Evolutionary conservation across 352 stramenopile genomes (phyloP), one percentile per base, ranked within the genome.

Genomic region (Phytophthora litchii): DNA sequence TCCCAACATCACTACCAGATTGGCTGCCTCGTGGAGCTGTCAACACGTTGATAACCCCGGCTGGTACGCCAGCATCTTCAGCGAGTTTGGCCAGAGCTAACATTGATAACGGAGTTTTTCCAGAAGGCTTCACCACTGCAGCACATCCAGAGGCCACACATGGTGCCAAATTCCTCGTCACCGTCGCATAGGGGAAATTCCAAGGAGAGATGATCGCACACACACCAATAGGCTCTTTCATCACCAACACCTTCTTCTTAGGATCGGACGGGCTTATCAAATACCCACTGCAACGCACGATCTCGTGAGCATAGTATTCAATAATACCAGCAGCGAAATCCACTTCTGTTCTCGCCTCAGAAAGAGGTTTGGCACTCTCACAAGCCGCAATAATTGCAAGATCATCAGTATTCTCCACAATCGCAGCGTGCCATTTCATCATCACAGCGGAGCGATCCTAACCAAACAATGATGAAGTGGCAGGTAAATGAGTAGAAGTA

Each of bases 161-260:
- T 0, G 95, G 92, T 12, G 70, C 94, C 14, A 96, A 81, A 67
- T 99, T 99, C 10, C 96, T 77, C 27, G 94, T 96, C 49, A 98
- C 96, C 92, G 99, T 99, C 3, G 94, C 95, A 32, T 95, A 71
- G 4, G 97, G 97, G 64, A 99, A 99, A 78, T 99, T 99, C 96
- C 96, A 99, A 13, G 91, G 96, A 50, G 94, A 97, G 51, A 99
- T 97, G 31, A 98, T 80, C 10, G 71, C 90, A 50, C 74, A 92
- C 17, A 98, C 92, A 31, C 96, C 97, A 1, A 99, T 83, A 8
- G 95, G 89, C 70, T 99, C 73, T 31, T 86, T 87, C 36, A 86
- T 68, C 3, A 79, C 80, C 31, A 95, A 64, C 16, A 96, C 60
- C 17, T 84, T 75, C 50, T 90, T 71, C 19, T 78, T 68, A 3